Conservation (phyloP, 208 protist genomes). For the Leishmania tropica region DNA sequence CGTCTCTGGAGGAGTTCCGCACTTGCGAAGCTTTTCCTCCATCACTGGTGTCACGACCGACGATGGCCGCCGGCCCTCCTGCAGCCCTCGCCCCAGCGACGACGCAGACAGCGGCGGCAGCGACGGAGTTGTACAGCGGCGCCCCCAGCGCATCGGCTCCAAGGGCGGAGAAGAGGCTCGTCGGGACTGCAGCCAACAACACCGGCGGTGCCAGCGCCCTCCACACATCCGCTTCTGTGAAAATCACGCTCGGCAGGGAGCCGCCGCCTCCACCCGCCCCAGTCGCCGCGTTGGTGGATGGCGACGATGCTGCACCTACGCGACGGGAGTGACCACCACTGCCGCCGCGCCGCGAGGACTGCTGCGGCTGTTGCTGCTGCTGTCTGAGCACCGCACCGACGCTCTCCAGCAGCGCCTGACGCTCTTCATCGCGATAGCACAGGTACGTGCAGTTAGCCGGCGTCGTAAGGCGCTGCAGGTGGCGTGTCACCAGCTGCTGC, state of each 20-base stretch:
- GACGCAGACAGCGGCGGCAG: slow-evolving; percentile 45
- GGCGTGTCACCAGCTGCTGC: slow-evolving; percentile 48
- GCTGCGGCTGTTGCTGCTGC: slow-evolving; percentile 32
- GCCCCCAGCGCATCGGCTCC: slow-evolving; percentile 53
- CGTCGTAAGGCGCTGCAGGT: slow-evolving; percentile 63
- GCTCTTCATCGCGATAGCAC: slow-evolving; percentile 64
- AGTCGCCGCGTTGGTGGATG: neutral
- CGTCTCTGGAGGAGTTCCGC: neutral
- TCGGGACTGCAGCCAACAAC: slow-evolving; percentile 49
- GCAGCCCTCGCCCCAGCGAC: slow-evolving; percentile 2
- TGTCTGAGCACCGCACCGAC: slow-evolving; percentile 27
- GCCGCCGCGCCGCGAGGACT: slow-evolving; percentile 17
- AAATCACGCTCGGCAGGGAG: slow-evolving; percentile 11
- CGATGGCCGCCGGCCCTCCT: neutral
- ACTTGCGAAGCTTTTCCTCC: neutral
- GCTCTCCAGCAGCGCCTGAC: slow-evolving; percentile 32
- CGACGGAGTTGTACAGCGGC: slow-evolving; percentile 71
- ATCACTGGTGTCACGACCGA: neutral
- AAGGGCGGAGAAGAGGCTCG: slow-evolving; percentile 40
- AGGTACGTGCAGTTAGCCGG: slow-evolving; percentile 69
- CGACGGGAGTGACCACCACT: slow-evolving; percentile 4
- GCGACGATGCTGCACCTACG: slow-evolving; percentile 2
- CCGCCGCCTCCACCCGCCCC: neutral
- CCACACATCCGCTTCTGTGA: slow-evolving; percentile 54
- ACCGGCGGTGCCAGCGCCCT: slow-evolving; percentile 71